Evolutionary conservation across 192 early-diverging fungal species (phyloP).

Genomic region (Linnemannia elongata): DNA sequence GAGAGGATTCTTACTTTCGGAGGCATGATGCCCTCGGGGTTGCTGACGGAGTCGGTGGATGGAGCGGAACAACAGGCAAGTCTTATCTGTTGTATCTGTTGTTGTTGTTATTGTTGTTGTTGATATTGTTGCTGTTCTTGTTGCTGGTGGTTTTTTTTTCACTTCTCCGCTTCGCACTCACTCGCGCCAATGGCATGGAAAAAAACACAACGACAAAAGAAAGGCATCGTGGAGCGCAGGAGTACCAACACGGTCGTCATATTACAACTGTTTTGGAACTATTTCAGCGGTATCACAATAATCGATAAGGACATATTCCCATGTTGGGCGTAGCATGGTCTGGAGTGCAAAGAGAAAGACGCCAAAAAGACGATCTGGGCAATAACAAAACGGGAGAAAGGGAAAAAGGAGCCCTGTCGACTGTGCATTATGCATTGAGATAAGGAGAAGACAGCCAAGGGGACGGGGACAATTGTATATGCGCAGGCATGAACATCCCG

Average conservation of each 20-base stretch:
- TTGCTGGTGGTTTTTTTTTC: not conserved
- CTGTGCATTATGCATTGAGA: slow-evolving; percentile 12
- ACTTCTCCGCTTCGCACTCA: not conserved
- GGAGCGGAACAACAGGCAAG: slow-evolving; percentile 75
- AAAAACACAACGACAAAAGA: not conserved
- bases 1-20: slow-evolving; percentile 95
- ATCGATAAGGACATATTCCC: not conserved
- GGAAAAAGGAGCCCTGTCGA: not conserved
- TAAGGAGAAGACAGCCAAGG: not conserved
- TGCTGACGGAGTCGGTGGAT: slow-evolving; percentile 97
- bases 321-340: slow-evolving; percentile 4
- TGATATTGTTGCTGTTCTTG: not conserved
- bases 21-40: slow-evolving; percentile 91
- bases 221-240: not conserved
- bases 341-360: not conserved
- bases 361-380: not conserved
- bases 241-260: not conserved
- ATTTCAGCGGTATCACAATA: not conserved
- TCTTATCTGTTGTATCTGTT: not conserved
- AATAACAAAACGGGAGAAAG: slow-evolving; percentile 6
- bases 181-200: not conserved
- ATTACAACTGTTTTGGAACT: not conserved
- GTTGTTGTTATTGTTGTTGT: not conserved
- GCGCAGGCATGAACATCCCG: not conserved
- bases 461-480: not conserved